Conservation (phyloP, 2,329 filamentous ascomycete genomes). For the Aspergillus versicolor region DNA sequence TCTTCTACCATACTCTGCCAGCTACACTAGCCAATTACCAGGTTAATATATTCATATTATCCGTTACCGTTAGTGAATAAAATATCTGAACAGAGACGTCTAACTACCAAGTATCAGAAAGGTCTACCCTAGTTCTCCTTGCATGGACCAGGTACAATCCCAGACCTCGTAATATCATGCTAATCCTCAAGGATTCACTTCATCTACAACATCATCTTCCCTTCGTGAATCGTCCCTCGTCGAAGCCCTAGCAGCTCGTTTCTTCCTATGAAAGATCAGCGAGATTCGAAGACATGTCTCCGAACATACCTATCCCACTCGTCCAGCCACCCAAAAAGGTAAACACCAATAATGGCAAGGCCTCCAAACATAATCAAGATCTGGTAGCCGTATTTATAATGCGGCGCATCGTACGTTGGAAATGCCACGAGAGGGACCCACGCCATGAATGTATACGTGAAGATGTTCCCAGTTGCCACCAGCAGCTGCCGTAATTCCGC, state of each 20-base stretch:
- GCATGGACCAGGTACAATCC: no score
- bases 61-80: no score
- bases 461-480: neutral
- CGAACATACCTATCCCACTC: neutral
- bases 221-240: no score
- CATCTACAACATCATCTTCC: neutral
- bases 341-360: neutral
- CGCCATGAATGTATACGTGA: neutral
- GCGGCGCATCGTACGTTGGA: neutral
- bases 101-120: no score
- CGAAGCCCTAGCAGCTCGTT: neutral
- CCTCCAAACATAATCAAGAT: neutral
- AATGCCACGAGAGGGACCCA: neutral
- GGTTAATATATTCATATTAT: no score
- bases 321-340: neutral
- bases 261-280: neutral
- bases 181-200: neutral
- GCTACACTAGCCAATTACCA: no score
- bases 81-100: no score
- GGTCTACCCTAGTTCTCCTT: no score
- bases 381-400: neutral
- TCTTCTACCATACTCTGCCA: no score
- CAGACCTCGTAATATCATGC: no score
- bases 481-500: neutral
- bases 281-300: no score